phyloP scores from a whole-genome alignment of 228 moss, liverwort and hornwort species.

The Sphagnum fallax region DNA sequence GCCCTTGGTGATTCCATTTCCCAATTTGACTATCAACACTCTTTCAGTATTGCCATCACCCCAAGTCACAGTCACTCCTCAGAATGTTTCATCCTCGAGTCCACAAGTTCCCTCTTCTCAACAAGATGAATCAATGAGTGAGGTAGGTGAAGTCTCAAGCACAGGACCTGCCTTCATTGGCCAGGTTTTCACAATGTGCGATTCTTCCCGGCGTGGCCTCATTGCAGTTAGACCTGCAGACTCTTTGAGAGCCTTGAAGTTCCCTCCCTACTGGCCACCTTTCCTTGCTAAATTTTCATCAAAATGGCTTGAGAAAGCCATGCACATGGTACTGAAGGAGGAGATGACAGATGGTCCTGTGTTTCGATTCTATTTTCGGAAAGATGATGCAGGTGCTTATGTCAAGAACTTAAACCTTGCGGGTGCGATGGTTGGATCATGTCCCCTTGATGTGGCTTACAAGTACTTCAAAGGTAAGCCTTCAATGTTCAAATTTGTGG shows the following conservation, averaged over 20 bases:
- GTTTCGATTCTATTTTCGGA: constrained; percentile 91
- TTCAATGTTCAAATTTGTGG: constrained; percentile 87
- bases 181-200: constrained; percentile 98
- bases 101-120: constrained; percentile 20
- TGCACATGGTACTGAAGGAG: constrained; percentile 54
- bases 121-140: constrained; percentile 17
- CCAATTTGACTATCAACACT: constrained; percentile 27
- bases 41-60: constrained; percentile 21
- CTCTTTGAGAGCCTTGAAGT: constrained; percentile 57
- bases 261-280: constrained; percentile 64
- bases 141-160: constrained; percentile 54
- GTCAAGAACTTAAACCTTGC: constrained; percentile 75
- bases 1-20: constrained; percentile 32
- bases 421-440: constrained; percentile 83
- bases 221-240: constrained; percentile 83
- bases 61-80: constrained; percentile 18
- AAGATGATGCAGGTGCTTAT: constrained; percentile 75
- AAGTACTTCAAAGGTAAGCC: constrained; percentile 88
- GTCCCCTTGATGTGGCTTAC: constrained; percentile 91
- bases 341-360: constrained; percentile 70
- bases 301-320: constrained; percentile 54
- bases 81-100: constrained; percentile 24
- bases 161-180: constrained; percentile 92
- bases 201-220: constrained; percentile 76
- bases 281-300: constrained; percentile 31